These are phyloP conservation scores for Lactarius indigo DNA, from an alignment of 768 basidiomycete genomes.

Conservation along the genomic window DNA sequence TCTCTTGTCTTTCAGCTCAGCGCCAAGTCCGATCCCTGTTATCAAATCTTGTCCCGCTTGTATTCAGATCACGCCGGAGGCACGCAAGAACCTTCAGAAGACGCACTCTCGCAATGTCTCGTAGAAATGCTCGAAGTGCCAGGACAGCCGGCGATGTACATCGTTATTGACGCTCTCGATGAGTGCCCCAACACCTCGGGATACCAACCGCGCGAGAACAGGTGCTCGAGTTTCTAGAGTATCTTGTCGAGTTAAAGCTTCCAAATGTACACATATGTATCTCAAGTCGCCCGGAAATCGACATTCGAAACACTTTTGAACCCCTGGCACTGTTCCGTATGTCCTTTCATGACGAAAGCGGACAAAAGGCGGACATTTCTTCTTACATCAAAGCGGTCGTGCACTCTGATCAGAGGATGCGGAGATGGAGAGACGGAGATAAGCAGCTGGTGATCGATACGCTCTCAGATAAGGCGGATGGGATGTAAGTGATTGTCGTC, in stretches of 20 bases:
- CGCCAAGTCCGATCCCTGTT: neutral
- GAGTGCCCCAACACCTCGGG: neutral
- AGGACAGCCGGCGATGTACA: neutral
- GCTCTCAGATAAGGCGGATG: neutral
- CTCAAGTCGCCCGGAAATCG: slow-evolving; percentile 1
- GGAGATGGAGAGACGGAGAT: neutral
- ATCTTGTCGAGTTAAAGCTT: neutral
- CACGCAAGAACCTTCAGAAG: neutral
- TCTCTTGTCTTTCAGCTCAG: slow-evolving; percentile 3
- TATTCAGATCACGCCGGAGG: neutral
- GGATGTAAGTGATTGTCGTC: neutral
- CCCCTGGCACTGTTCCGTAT: neutral
- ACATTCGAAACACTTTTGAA: neutral
- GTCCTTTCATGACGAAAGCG: neutral
- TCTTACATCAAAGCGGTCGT: neutral
- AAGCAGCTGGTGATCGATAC: neutral
- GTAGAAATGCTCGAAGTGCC: neutral
- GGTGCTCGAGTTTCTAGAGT: neutral
- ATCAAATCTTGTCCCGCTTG: neutral
- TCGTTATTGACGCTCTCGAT: slow-evolving; percentile 2
- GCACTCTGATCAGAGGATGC: neutral
- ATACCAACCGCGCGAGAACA: neutral
- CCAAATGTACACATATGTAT: slow-evolving; percentile 6
- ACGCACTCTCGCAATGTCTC: neutral
- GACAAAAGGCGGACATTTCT: neutral